Evolutionary conservation across 495 filamentous ascomycete genomes (phyloP).

Genomic region (Talaromyces ruber): DNA sequence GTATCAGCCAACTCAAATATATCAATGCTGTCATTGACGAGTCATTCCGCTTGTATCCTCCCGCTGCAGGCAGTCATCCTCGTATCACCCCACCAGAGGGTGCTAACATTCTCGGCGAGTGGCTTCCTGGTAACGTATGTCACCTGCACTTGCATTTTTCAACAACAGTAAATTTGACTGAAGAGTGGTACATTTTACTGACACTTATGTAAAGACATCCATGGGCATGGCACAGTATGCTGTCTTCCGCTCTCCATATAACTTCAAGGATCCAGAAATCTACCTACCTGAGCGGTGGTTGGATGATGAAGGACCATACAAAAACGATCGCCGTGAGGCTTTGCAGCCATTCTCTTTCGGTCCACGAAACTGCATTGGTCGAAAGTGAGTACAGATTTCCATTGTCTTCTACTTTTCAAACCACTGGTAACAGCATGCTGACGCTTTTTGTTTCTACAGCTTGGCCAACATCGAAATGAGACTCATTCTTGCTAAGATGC

Average conservation of each 20-base stretch:
- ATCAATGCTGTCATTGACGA: conserved; percentile 65
- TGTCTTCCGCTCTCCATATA: conserved; percentile 23
- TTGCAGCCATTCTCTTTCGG: conserved; percentile 33
- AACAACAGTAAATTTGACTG: not conserved
- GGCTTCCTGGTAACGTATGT: conserved; percentile 27
- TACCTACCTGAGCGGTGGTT: conserved; percentile 43
- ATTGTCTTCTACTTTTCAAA: not conserved
- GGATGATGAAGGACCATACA: conserved; percentile 13
- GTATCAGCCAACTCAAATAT: conserved; percentile 40
- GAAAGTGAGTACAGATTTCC: conserved; percentile 17
- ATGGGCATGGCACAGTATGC: conserved; percentile 34
- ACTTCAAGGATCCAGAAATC: conserved; percentile 28
- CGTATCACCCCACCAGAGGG: conserved; percentile 53
- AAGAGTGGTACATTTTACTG: not conserved
- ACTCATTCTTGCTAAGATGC: conserved; percentile 11
- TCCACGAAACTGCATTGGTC: conserved; percentile 29
- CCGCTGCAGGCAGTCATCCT: conserved; percentile 53
- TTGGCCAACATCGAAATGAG: conserved; percentile 45
- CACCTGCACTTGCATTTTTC: not conserved
- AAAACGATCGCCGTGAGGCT: conserved; percentile 14
- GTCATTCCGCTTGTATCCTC: conserved; percentile 56
- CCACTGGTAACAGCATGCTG: not conserved
- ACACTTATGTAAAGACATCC: conserved; percentile 16
- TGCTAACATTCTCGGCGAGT: conserved; percentile 31
- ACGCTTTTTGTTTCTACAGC: conserved; percentile 6